A percentile compares a stretch with the other conserved stretches of the same genome.
Evolutionary conservation across 2,329 filamentous ascomycete genomes (phyloP).

Genomic region (Leptographium wingfieldii): DNA sequence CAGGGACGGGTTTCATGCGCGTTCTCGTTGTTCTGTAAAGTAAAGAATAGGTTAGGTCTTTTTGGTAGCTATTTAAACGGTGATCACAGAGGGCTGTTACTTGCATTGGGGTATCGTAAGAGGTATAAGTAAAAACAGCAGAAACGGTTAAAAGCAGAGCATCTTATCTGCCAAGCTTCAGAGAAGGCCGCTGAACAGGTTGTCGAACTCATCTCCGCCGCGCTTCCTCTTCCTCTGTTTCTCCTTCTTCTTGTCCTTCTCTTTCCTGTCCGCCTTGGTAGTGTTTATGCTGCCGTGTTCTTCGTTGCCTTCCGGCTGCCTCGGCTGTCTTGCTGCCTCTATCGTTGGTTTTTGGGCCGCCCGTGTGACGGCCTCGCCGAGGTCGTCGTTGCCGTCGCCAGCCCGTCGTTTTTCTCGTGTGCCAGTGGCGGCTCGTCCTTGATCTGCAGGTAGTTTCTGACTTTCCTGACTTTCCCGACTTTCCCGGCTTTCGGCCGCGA

Average conservation of each 20-base stretch:
- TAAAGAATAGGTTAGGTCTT: background rate
- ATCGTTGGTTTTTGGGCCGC: slow-evolving; percentile 5
- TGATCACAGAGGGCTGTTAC: background rate
- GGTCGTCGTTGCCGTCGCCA: slow-evolving; percentile 7
- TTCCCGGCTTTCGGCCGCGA: slow-evolving; percentile 8
- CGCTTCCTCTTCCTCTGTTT: slow-evolving; percentile 16
- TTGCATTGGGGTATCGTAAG: slow-evolving; percentile 4
- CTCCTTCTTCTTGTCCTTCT: background rate
- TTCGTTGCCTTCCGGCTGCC: no score
- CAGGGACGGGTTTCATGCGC: background rate
- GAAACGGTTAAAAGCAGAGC: background rate
- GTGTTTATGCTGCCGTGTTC: no score
- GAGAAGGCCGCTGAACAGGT: slow-evolving; percentile 52
- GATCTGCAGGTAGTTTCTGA: background rate
- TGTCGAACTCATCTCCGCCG: slow-evolving; percentile 50
- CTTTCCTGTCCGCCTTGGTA: background rate
- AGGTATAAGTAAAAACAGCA: background rate
- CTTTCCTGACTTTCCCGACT: background rate
- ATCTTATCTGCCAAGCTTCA: slow-evolving; percentile 12
- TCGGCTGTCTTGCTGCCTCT: background rate
- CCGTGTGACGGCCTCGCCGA: slow-evolving; percentile 9
- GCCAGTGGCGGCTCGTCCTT: background rate
- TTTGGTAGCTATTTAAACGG: background rate
- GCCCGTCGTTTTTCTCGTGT: background rate
- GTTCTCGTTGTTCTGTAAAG: slow-evolving; percentile 2